Evolutionary conservation across 179 eudicot genomes (phyloP).

Genomic region (Dionaea muscipula): DNA sequence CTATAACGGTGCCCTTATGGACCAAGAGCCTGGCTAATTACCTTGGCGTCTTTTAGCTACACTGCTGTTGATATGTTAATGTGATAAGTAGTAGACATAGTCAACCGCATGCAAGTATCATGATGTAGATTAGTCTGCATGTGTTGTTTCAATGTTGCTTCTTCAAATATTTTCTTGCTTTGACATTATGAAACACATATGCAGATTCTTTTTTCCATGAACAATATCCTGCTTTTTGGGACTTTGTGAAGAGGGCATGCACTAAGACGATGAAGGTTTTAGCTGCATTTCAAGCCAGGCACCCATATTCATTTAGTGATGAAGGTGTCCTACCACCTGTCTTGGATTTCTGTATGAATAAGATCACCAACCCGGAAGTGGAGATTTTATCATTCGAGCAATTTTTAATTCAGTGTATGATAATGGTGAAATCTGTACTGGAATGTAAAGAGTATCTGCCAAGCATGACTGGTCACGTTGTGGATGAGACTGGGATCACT

Average conservation of each 20-base stretch:
- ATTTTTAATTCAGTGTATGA: constrained; percentile 83
- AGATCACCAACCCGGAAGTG: constrained; percentile 69
- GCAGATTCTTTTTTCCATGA: constrained; percentile 81
- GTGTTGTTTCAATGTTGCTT: too few species aligned
- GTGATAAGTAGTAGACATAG: too few species aligned
- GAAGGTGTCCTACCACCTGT: constrained; percentile 60
- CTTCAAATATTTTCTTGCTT: neutral
- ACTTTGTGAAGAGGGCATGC: constrained; percentile 63
- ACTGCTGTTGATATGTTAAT: too few species aligned
- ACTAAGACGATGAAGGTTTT: constrained; percentile 81
- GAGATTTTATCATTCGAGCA: constrained; percentile 60
- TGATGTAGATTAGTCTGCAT: too few species aligned
- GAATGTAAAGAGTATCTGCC: constrained; percentile 94
- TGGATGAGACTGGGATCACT: constrained; percentile 59
- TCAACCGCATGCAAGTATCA: too few species aligned
- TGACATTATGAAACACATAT: constrained; percentile 14
- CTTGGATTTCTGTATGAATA: constrained; percentile 73
- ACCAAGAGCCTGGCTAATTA: too few species aligned
- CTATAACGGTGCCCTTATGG: too few species aligned
- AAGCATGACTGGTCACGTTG: constrained; percentile 68
- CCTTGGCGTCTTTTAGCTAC: too few species aligned
- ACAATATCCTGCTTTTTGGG: constrained; percentile 52
- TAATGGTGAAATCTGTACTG: constrained; percentile 64
- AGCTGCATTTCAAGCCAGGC: constrained; percentile 64
- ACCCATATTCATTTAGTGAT: constrained; percentile 95